Base-by-base conservation (phyloP, 805 yeast genomes). In the Sugiyamaella mastotermitis region DNA sequence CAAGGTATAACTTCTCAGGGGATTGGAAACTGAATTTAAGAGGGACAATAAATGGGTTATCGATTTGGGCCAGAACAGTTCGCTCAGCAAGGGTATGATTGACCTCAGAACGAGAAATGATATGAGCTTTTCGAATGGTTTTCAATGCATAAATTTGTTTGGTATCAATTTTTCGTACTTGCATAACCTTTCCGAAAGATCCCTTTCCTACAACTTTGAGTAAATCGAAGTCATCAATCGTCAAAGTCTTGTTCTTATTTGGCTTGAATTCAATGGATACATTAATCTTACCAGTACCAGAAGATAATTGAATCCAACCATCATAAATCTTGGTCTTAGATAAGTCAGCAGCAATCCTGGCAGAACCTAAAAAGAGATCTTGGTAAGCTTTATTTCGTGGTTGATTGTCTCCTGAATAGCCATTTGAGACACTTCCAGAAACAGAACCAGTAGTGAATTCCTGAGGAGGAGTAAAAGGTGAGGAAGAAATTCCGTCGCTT, bases 131-230 rank as follows among this genome's bases (percentile, higher is more conserved):
- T 51, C 97, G 72, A 46, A 92, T 78, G 0, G 97, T 87, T 61
- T 92, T 92, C 56, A 92, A 68, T 1, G 98, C 98, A 60, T 92
- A 92, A 17, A 92, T 80, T 58, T 90, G 94, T 48, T 82, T 82
- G 2, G 98, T 92, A 61, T 92, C 98, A 52, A 84, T 85, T 64
- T 92, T 92, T 47, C 87, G 79, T 29, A 92, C 98, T 62, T 92
- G 98, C 97, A 92, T 92, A 38, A 92, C 98, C 63, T 92, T 92
- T 37, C 98, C 98, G 59, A 92, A 92, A 7, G 97, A 87, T 5
- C 98, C 98, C 59, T 92, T 92, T 25, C 98, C 98, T 39, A 92
- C 86, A 16, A 92, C 98, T 62, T 92, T 92, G 50, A 92, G 71
- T 37, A 92, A 65, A 52, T 87, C 95, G 63, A 92, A 90, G 56